Evolutionary conservation across 2,329 filamentous ascomycete species (phyloP).

Genomic region (Penicillium sp.): DNA sequence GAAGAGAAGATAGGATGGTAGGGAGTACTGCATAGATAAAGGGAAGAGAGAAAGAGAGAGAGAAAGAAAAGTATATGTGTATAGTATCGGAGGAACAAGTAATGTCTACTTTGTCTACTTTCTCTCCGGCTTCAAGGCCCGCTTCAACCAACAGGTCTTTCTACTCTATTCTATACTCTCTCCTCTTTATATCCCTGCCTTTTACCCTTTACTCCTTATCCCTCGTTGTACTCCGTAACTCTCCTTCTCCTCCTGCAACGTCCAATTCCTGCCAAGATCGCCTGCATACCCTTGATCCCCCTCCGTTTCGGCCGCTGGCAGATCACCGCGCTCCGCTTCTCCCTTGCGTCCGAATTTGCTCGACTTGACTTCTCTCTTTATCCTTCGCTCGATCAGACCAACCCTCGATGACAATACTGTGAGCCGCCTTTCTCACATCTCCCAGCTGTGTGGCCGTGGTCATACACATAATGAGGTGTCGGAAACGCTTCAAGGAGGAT

Average conservation of each 20-base stretch:
- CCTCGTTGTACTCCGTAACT: slow-evolving; percentile 1
- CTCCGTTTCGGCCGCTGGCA: slow-evolving; percentile 16
- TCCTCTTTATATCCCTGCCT: background rate
- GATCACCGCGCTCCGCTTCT: slow-evolving; percentile 24
- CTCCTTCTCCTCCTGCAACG: too few relatives aligned
- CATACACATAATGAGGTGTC: slow-evolving; percentile 42
- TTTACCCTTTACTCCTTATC: background rate
- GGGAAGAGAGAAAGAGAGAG: background rate
- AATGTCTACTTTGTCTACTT: background rate
- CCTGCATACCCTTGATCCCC: slow-evolving; percentile 13
- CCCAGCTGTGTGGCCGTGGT: slow-evolving; percentile 8
- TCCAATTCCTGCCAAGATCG: slow-evolving; percentile 18
- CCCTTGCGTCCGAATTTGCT: slow-evolving; percentile 24
- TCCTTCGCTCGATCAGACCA: background rate
- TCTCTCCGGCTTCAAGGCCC: background rate
- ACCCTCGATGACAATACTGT: slow-evolving; percentile 13
- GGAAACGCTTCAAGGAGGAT: slow-evolving; percentile 42
- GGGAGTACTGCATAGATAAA: background rate
- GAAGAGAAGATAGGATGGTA: too few relatives aligned
- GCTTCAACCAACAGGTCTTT: background rate
- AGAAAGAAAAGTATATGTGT: background rate
- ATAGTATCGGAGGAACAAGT: background rate
- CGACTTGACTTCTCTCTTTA: slow-evolving; percentile 4
- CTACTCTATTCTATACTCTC: background rate
- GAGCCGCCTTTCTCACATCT: slow-evolving; percentile 5